Evolutionary conservation across 495 filamentous ascomycete species (phyloP), one percentile per base, ranked within the genome.

Genomic region (Niebla homalea): DNA sequence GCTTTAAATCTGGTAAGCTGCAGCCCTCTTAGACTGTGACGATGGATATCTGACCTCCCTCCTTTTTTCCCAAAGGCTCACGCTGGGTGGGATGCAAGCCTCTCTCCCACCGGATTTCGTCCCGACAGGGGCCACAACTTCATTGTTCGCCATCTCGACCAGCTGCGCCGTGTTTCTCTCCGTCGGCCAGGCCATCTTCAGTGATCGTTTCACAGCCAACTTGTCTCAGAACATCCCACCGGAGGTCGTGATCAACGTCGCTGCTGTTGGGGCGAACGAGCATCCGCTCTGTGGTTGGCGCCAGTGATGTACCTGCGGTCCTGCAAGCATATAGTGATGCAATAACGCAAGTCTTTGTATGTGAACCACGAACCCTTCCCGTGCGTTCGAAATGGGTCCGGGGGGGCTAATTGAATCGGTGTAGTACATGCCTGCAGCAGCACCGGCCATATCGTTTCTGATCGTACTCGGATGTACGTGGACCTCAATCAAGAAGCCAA

Each of bases 1-100:
- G 39, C 21, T 20, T 10, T 18, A 20, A 43, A 23, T 35, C 6
- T 50, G 21, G 48, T 50, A 19, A 39, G 15, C n/a, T 41, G 38
- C n/a, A 21, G 4, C 20, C n/a, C n/a, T 16, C 20, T 11, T 40
- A 40, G 3, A 40, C 20, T 40, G 22, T 26, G 3, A 26, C 4
- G 8, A 26, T 26, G 25, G 25, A 26, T 26, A 26, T 26, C 25
- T 16, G 21, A 16, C 14, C 43, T 5, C 36, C 18, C 10, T n/a
- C 16, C 36, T 1, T 15, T 16, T 19, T 29, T 1, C 16, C 2
- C 21, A 3, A 35, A 63, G 60, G 55, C 53, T 18, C 58, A 63
- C 46, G 11, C 60, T 11, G 60, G 55, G 0, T 11, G 60, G 55
- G 0, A 52, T 60, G 50, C 60, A 63, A 35, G 55, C 60, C 0